phyloP scores from a whole-genome alignment of 257 asterid genomes.

The Sherardia arvensis region DNA sequence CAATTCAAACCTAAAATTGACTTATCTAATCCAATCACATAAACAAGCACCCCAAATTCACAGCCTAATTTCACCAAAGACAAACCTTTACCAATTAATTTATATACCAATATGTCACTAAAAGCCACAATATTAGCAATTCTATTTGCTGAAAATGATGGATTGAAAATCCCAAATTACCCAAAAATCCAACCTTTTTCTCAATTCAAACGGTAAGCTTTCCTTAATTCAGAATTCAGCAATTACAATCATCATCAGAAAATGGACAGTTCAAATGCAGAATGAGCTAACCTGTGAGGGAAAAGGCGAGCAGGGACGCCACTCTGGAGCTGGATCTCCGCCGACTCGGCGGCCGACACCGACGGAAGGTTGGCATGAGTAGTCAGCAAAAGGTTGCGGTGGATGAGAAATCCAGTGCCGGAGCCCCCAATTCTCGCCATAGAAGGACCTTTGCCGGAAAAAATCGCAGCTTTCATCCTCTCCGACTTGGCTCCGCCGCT shows the following conservation, averaged over 20 bases:
- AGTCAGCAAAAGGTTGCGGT: slow-evolving; percentile 88
- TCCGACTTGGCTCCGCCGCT: slow-evolving; percentile 94
- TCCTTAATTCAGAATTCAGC: background rate
- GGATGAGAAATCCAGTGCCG: slow-evolving; percentile 90
- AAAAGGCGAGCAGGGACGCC: slow-evolving; percentile 65
- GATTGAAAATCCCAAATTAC: background rate
- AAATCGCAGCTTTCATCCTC: slow-evolving; percentile 69
- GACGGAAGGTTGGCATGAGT: slow-evolving; percentile 81
- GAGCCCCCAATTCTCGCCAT: slow-evolving; percentile 52
- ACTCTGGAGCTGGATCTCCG: slow-evolving; percentile 86
- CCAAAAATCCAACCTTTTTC: background rate
- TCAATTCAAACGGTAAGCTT: background rate
- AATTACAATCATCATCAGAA: background rate
- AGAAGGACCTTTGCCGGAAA: slow-evolving; percentile 65
- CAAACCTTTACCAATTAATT: background rate
- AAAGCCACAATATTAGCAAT: background rate
- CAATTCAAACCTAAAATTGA: background rate
- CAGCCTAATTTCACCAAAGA: background rate
- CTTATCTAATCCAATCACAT: background rate
- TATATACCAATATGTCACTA: background rate
- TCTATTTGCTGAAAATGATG: background rate
- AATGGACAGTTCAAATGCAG: background rate
- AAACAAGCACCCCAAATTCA: background rate
- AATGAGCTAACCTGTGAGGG: slow-evolving; percentile 66
- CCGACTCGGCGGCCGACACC: slow-evolving; percentile 73